phyloP scores from a whole-genome alignment of 2,329 filamentous ascomycete genomes.

The Venturia asperata region DNA sequence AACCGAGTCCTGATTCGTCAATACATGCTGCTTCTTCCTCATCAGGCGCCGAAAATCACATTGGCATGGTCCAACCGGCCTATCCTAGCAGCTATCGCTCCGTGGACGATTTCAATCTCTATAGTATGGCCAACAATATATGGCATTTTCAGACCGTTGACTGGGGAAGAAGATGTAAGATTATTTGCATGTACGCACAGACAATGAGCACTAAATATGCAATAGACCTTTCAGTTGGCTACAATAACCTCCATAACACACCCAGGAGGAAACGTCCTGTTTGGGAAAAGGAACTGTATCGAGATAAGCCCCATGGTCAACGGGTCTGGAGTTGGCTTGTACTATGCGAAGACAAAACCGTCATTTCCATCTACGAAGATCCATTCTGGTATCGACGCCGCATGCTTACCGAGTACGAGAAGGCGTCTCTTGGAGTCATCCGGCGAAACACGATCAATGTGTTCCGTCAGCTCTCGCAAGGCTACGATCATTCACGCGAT shows the following conservation, averaged over 20 bases:
- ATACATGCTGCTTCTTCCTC: conserved; percentile 7
- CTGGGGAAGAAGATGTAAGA: conserved; percentile 55
- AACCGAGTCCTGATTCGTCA: conserved; percentile 9
- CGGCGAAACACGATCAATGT: conserved; percentile 55
- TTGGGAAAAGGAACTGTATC: conserved; percentile 25
- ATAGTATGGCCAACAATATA: conserved; percentile 59
- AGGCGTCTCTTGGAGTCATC: conserved; percentile 43
- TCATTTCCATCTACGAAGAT: conserved; percentile 63
- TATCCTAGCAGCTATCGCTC: conserved; percentile 32
- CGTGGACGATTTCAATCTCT: conserved; percentile 41
- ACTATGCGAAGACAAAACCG: conserved; percentile 60
- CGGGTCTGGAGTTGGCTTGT: conserved; percentile 66
- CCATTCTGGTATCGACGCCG: conserved; percentile 37
- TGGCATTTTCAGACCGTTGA: conserved; percentile 71
- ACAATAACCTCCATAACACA: conserved; percentile 53
- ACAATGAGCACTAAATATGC: not conserved
- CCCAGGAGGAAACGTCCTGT: conserved; percentile 19
- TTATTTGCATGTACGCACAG: conserved; percentile 1
- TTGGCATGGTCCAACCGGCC: conserved; percentile 26
- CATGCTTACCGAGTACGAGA: conserved; percentile 35
- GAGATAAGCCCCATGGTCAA: conserved; percentile 42
- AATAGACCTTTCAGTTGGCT: conserved; percentile 61
- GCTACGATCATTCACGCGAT: conserved; percentile 37
- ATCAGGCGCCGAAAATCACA: conserved; percentile 8
- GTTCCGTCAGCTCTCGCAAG: conserved; percentile 53